Base-by-base conservation (phyloP, 2,329 filamentous ascomycete species). In the Sphaerulina musiva region DNA sequence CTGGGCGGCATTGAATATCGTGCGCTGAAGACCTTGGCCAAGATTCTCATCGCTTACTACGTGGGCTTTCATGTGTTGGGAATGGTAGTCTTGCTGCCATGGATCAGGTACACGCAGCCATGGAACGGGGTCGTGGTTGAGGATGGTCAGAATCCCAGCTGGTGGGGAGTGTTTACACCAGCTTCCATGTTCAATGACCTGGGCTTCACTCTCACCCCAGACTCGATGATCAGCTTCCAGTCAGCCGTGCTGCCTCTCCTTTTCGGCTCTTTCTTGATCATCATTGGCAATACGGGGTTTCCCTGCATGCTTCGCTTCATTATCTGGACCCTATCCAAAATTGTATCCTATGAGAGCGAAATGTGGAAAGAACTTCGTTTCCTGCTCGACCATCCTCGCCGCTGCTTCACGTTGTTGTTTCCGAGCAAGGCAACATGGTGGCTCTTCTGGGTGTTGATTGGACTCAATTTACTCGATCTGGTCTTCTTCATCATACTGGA, bases 1-100 rank as follows among this genome's bases (percentile, higher is more conserved):
- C 75, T 98, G 2, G 93, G 93, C 9, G 93, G 93, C 17, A 95
- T 98, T 59, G 93, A 98, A 70, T 98, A 98, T 67, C 85, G 93
- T 5, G 88, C 92, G 0, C 70, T 98, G 56, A 95, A 95, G 70
- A 89, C 89, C 2, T 74, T 98, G 46, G 87, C 88, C 1, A 68
- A 89, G 29, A 83, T 97, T 31, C 75, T 97, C 17, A 78, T 87
- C 2, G 68, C 68, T 6, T 98, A 97, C 71, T 96, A 87, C 66
- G 81, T 89, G 68, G 84, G 86, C 0, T 96, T 95, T 64, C 88
- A 90, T 64, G 64, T 91, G 1, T 75, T 96, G 3, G 89, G 85
- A 0, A 73, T 95, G 38, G 68, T 89, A 29, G 84, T 83, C 61
- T 71, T 96, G 10, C 67, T 89, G 2, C 88, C 89, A 0, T 98